These are phyloP conservation scores for Malus hybrid DNA, from an alignment of 331 rosid genomes.

Conservation along the genomic window DNA sequence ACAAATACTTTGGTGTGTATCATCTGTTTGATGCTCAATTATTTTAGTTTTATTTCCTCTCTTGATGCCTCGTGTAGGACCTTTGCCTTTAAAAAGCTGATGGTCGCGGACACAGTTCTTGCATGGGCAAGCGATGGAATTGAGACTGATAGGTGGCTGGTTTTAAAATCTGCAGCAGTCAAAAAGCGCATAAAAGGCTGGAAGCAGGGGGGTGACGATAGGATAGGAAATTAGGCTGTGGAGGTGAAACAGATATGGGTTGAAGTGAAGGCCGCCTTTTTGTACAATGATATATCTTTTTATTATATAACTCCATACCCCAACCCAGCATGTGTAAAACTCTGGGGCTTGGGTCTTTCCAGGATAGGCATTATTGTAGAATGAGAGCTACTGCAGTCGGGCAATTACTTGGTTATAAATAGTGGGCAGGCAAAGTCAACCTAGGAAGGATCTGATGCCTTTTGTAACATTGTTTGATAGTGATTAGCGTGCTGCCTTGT, in stretches of 20 bases:
- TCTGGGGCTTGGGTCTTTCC: conserved; percentile 26
- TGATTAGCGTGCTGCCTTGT: background rate
- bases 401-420: conserved; percentile 29
- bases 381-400: conserved; percentile 20
- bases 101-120: conserved; percentile 48
- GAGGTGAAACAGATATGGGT: conserved; percentile 2
- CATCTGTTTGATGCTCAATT: background rate
- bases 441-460: conserved; percentile 36
- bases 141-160: conserved; percentile 18
- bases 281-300: conserved; percentile 17
- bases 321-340: conserved; percentile 15
- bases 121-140: conserved; percentile 42
- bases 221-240: background rate
- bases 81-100: conserved; percentile 36
- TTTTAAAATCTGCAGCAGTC: background rate
- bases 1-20: background rate
- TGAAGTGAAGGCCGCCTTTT: conserved; percentile 7
- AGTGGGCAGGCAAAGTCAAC: conserved; percentile 26
- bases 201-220: background rate
- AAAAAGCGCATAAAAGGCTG: background rate
- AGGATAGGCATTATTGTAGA: conserved; percentile 19
- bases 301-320: conserved; percentile 14
- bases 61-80: conserved; percentile 9
- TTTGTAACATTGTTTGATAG: conserved; percentile 17
- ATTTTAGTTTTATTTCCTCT: background rate